Conservation (phyloP, 208 protist genomes). For the Crithidia acanthocephali region DNA sequence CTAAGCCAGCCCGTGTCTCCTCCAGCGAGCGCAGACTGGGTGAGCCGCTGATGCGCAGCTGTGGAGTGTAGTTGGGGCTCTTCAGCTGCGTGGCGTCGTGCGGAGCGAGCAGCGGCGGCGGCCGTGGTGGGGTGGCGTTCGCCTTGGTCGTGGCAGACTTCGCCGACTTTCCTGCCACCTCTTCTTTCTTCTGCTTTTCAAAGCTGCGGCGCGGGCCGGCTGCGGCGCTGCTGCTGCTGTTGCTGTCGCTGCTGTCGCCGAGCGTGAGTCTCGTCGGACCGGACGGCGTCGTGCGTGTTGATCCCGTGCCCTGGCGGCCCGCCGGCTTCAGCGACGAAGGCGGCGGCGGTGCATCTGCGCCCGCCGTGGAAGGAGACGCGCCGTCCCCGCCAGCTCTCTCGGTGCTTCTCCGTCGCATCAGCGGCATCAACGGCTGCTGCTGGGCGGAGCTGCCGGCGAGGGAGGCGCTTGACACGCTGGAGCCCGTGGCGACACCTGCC, state of each 20-base stretch:
- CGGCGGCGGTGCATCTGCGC: neutral
- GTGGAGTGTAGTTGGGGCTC: neutral
- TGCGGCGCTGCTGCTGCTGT: neutral
- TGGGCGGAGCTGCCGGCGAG: neutral
- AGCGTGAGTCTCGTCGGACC: too few relatives aligned
- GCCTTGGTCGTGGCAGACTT: neutral
- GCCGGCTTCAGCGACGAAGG: neutral
- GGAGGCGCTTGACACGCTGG: neutral
- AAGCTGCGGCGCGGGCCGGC: too few relatives aligned
- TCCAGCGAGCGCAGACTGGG: slow-evolving; percentile 4
- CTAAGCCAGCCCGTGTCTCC: neutral
- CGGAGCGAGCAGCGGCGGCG: neutral
- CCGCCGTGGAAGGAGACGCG: neutral
- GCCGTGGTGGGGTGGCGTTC: slow-evolving; percentile 3
- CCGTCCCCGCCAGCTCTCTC: neutral
- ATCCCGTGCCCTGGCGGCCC: neutral
- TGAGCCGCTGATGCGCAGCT: slow-evolving; percentile 7
- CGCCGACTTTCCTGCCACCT: neutral
- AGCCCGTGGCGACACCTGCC: neutral
- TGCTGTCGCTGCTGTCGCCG: neutral
- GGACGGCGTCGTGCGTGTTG: too few relatives aligned
- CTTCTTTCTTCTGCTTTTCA: neutral
- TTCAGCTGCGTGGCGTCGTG: neutral
- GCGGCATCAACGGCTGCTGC: neutral
- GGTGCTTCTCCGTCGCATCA: neutral